Conservation (phyloP, 306 rosid genomes). For the Sophora flavescens region DNA sequence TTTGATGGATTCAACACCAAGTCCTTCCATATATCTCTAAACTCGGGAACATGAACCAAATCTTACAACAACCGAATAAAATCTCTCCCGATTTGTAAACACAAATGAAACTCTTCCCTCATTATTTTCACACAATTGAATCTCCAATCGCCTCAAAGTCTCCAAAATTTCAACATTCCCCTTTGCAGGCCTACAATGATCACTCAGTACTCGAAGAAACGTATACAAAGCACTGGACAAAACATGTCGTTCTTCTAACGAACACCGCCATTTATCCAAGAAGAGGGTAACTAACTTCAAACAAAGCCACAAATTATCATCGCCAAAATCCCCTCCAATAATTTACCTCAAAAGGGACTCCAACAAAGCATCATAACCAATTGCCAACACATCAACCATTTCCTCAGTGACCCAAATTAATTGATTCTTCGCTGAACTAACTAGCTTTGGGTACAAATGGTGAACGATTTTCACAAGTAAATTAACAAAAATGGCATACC, state of each 20-base stretch:
- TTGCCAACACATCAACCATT: constrained; percentile 62
- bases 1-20: constrained; percentile 53
- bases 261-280: constrained; percentile 53
- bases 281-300: constrained; percentile 61
- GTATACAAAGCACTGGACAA: constrained; percentile 67
- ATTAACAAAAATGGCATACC: constrained; percentile 57
- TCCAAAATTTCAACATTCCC: constrained; percentile 51
- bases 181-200: constrained; percentile 31
- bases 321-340: constrained; percentile 65
- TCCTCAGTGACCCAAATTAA: constrained; percentile 62
- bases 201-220: constrained; percentile 72
- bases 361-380: constrained; percentile 65
- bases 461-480: constrained; percentile 56
- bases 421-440: constrained; percentile 56
- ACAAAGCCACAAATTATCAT: constrained; percentile 73
- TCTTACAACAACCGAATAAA: constrained; percentile 74
- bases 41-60: constrained; percentile 71
- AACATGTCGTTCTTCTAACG: constrained; percentile 64
- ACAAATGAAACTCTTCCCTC: constrained; percentile 69
- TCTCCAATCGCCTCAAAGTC: constrained; percentile 64
- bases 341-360: constrained; percentile 78
- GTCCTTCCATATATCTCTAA: constrained; percentile 72
- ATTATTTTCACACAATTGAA: constrained; percentile 67
- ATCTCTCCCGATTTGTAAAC: constrained; percentile 83
- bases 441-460: constrained; percentile 67